A percentile compares a stretch with the other conserved stretches of the same genome.
Conservation (phyloP, 164 flowering plant species). For the Magnolia sinica region DNA sequence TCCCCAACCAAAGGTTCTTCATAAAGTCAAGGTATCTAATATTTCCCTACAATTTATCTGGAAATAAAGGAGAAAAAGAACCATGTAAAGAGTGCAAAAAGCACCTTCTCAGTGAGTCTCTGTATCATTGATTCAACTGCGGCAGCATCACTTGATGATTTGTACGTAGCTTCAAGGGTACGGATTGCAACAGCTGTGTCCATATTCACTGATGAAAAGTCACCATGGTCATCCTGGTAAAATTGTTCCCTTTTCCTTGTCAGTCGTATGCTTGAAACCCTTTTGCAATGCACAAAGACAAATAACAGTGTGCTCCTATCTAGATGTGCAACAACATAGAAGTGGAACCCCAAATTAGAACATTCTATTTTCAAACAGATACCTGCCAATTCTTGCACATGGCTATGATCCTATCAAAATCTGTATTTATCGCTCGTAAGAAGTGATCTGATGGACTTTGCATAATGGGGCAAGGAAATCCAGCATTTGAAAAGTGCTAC, state of each 20-base stretch:
- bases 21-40: not conserved
- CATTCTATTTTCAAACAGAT: slow-evolving; percentile 4
- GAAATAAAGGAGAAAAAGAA: not conserved
- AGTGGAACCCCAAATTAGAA: not conserved
- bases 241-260: not conserved
- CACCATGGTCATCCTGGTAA: slow-evolving; percentile 92
- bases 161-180: slow-evolving; percentile 97
- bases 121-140: slow-evolving; percentile 85
- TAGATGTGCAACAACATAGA: not conserved
- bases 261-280: not conserved
- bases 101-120: slow-evolving; percentile 79
- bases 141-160: slow-evolving; percentile 88
- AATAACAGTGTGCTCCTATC: not conserved
- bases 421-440: slow-evolving; percentile 93
- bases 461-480: slow-evolving; percentile 99
- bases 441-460: slow-evolving; percentile 99
- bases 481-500: slow-evolving; percentile 99
- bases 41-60: not conserved
- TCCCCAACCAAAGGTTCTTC: not conserved
- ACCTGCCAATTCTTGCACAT: slow-evolving; percentile 99
- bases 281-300: not conserved
- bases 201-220: slow-evolving; percentile 94
- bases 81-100: not conserved
- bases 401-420: slow-evolving; percentile 93
- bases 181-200: slow-evolving; percentile 99